phyloP scores from a whole-genome alignment of 208 protist genomes.

The Leishmania turanica region DNA sequence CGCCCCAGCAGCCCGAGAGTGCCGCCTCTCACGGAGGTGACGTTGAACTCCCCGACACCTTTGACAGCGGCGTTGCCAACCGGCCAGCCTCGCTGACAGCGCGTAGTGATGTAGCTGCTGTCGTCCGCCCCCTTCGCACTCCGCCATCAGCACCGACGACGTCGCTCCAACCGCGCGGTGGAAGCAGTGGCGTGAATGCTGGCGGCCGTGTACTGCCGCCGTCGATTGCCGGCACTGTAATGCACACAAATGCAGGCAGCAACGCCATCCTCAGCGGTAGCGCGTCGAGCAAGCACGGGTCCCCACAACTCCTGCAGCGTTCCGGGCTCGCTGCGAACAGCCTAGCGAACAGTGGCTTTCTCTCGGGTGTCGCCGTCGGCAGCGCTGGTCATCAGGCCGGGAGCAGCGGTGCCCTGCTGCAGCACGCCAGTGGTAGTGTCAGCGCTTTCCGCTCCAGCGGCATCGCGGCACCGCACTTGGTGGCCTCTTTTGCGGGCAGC shows the following conservation, averaged over 20 bases:
- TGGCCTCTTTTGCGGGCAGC: constrained; percentile 17
- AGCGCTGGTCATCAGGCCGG: background rate
- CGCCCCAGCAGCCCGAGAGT: background rate
- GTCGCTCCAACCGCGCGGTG: constrained; percentile 7
- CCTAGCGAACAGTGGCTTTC: constrained; percentile 5
- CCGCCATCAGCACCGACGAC: constrained; percentile 10
- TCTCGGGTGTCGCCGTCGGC: background rate
- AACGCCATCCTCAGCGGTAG: background rate
- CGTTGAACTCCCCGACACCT: background rate
- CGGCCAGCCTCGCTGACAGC: background rate
- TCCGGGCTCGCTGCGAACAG: constrained; percentile 1
- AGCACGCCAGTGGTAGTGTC: background rate
- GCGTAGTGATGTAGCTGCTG: background rate
- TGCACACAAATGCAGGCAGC: background rate
- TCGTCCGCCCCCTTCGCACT: constrained; percentile 1
- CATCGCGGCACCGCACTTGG: background rate
- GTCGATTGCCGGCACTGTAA: background rate
- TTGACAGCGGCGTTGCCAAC: background rate
- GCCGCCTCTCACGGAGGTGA: background rate
- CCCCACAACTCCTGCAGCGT: constrained; percentile 7
- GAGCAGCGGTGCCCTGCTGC: background rate
- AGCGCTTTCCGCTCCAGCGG: constrained; percentile 2
- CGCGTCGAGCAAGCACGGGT: constrained; percentile 16
- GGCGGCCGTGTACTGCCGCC: background rate
- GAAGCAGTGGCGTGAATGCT: constrained; percentile 4